Evolutionary conservation across 2,329 filamentous ascomycete species (phyloP).

Genomic region (Fusarium miscanthi): DNA sequence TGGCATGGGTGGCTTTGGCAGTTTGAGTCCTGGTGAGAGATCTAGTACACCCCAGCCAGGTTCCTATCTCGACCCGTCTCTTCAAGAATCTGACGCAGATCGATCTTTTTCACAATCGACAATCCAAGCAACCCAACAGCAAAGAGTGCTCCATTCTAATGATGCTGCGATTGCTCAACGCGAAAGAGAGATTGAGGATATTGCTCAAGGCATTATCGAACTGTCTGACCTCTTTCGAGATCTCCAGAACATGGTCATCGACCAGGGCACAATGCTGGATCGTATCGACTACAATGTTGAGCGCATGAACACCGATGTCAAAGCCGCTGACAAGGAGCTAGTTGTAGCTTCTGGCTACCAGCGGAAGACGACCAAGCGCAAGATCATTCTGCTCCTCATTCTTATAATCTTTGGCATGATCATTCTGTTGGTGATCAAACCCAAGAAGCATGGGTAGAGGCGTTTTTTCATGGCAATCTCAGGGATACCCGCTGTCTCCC

Average conservation of each 20-base stretch:
- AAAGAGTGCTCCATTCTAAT: constrained; percentile 76
- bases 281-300: constrained; percentile 99
- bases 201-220: constrained; percentile 97
- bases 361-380: constrained; percentile 86
- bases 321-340: constrained; percentile 91
- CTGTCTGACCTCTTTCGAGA: constrained; percentile 97
- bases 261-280: constrained; percentile 90
- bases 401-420: constrained; percentile 88
- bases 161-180: constrained; percentile 89
- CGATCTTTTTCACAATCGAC: constrained; percentile 91
- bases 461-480: constrained; percentile 15
- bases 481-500: constrained; percentile 28
- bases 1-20: constrained; percentile 71
- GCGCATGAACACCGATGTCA: constrained; percentile 92
- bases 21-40: constrained; percentile 63
- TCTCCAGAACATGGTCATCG: constrained; percentile 93
- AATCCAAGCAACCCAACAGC: constrained; percentile 80
- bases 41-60: constrained; percentile 61
- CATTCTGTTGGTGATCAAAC: constrained; percentile 84
- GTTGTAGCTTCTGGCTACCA: constrained; percentile 91
- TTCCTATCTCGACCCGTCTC: constrained; percentile 82
- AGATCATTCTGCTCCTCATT: constrained; percentile 89
- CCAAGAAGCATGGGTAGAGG: constrained; percentile 63
- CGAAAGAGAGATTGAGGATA: constrained; percentile 96
- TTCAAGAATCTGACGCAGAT: constrained; percentile 94